Evolutionary conservation across 2,329 filamentous ascomycete species (phyloP).

Genomic region (Fusarium brevicatenulatum): DNA sequence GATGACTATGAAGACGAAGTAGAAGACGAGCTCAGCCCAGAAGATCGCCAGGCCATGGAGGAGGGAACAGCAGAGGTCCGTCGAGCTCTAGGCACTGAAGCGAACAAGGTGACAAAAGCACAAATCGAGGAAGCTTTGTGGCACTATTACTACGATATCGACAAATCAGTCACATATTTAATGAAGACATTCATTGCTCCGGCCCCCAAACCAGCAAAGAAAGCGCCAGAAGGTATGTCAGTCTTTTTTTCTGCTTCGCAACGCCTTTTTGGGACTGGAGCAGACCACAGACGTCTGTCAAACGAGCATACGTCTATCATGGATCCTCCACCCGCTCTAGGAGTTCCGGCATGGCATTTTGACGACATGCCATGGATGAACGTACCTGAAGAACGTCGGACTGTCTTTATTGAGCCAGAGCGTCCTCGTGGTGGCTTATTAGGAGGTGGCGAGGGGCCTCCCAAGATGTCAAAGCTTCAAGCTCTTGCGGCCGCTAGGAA

Average conservation of each 20-base stretch:
- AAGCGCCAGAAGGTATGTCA: constrained; percentile 56
- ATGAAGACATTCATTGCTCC: constrained; percentile 69
- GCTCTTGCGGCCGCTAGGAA: constrained; percentile 87
- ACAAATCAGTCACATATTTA: constrained; percentile 84
- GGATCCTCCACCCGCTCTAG: constrained; percentile 30
- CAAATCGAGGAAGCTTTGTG: constrained; percentile 92
- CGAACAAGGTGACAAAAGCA: constrained; percentile 63
- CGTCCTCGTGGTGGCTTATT: constrained; percentile 74
- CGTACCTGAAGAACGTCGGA: constrained; percentile 72
- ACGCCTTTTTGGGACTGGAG: constrained; percentile 46
- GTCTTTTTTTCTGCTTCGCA: constrained; percentile 48
- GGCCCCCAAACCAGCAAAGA: constrained; percentile 57
- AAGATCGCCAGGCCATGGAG: constrained; percentile 65
- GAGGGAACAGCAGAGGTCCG: constrained; percentile 74
- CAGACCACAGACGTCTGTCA: constrained; percentile 43
- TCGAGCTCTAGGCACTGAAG: constrained; percentile 69
- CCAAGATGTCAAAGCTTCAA: constrained; percentile 89
- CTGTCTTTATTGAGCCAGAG: constrained; percentile 69
- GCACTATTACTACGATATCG: constrained; percentile 96
- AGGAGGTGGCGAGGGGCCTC: constrained; percentile 74
- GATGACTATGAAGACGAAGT: constrained; percentile 58
- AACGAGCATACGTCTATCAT: constrained; percentile 21
- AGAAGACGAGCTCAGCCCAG: constrained; percentile 58
- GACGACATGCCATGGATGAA: constrained; percentile 86
- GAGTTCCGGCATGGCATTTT: constrained; percentile 71